Percentiles rank a stretch among this genome's conserved stretches.
These are phyloP conservation scores for Blepharisma undulans DNA, from an alignment of 169 alveolate genomes.

Conservation along the genomic window DNA sequence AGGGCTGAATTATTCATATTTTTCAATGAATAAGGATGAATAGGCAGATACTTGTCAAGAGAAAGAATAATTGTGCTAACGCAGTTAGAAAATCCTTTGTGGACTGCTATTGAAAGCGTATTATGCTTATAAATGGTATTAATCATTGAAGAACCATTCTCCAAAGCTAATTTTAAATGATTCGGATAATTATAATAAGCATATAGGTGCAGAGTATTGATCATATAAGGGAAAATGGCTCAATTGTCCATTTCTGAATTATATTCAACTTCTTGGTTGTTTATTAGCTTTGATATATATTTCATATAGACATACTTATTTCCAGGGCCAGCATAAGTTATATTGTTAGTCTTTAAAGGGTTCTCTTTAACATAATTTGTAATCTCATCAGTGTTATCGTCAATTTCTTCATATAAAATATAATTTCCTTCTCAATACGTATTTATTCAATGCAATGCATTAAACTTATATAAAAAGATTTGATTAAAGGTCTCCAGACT, in stretches of 20 bases:
- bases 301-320: neutral
- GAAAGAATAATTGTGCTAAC: neutral
- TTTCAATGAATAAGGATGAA: neutral
- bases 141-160: neutral
- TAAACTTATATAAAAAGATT: no score
- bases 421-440: no score
- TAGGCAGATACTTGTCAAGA: neutral
- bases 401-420: no score
- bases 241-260: slow-evolving; percentile 13
- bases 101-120: neutral
- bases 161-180: neutral
- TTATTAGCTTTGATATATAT: neutral
- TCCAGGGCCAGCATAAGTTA: neutral
- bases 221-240: neutral
- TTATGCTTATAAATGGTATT: neutral
- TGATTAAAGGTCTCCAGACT: no score
- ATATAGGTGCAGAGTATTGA: slow-evolving; percentile 18
- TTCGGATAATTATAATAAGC: neutral
- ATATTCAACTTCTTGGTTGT: neutral
- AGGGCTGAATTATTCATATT: neutral
- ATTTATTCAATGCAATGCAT: no score
- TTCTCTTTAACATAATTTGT: neutral
- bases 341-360: neutral
- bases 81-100: neutral
- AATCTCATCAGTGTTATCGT: no score